Base-by-base conservation (phyloP, 2,329 filamentous ascomycete genomes). In the Aspergillus thermomutatus region DNA sequence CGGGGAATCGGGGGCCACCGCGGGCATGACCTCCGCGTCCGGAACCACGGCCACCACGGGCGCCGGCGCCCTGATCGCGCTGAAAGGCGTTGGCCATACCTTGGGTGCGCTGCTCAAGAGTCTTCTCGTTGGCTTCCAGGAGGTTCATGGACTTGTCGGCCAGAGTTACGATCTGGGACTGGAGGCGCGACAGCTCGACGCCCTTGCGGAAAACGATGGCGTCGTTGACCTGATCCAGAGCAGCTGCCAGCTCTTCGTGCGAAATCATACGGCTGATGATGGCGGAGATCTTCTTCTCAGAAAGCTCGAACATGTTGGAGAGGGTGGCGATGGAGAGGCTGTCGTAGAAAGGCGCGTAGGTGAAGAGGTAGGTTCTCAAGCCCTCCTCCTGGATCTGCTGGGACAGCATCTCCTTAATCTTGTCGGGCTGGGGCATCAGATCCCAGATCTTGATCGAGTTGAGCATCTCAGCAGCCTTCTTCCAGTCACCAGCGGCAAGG, bases 371-470 rank as follows among this genome's bases (percentile, higher is more conserved):
- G 54, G 94, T 99, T 68, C 94, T 87, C 53, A 99, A 87, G 67
- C 95, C 94, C 81, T 99, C 94, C 77, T 99, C 94, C 77, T 99
- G 95, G 72, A 97, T 96, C 82, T 99, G 94, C 75, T 91, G 92
- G 54, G 92, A 91, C 60, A 99, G 90, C 94, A 99, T 97, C 53
- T 84, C 78, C 87, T 97, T 97, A 82, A 97, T 96, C 75, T 92
- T 90, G 55, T 93, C 91, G 25, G 90, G 85, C 76, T 94, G 88
- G 57, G 92, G 90, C 86, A 99, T 95, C 65, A 99, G 84, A 54
- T 99, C 94, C 94, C 94, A 99, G 75, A 99, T 99, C 86, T 97
- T 99, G 81, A 99, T 99, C 71, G 88, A 91, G 81, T 94, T 92
- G 76, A 99, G 92, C 77, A 96, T 94, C 60, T 89, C 84, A 23